Conservation (phyloP, 164 flowering plant species). For the Malania oleifera region DNA sequence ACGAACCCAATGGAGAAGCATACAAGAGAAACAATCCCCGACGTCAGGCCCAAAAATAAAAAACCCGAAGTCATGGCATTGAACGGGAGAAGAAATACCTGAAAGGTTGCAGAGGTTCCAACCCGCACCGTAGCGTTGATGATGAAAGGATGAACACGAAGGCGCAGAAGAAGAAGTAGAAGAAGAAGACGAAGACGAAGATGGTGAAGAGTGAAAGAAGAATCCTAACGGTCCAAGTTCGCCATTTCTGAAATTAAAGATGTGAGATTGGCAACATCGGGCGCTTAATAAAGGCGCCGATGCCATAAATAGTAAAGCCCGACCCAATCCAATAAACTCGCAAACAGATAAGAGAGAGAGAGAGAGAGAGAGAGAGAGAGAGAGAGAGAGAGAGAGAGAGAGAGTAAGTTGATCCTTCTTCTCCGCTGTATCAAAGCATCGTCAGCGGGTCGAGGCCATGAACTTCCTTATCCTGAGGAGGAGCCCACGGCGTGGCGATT, state of each 20-base stretch:
- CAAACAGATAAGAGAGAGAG: neutral
- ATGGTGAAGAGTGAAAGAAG: constrained; percentile 4
- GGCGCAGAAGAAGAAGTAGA: constrained; percentile 14
- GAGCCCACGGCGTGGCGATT: too few relatives aligned
- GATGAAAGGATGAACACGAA: constrained; percentile 12
- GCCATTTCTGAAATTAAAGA: constrained; percentile 14
- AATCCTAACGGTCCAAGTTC: constrained; percentile 4
- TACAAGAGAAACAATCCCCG: too few relatives aligned
- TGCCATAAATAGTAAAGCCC: constrained; percentile 16
- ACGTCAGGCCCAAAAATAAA: too few relatives aligned
- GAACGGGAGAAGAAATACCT: constrained; percentile 15
- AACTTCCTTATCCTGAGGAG: too few relatives aligned
- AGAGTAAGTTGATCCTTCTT: constrained; percentile 6
- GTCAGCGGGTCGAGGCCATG: too few relatives aligned
- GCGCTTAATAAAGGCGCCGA: constrained; percentile 27
- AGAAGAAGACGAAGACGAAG: constrained; percentile 9
- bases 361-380: neutral
- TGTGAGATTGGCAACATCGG: constrained; percentile 17
- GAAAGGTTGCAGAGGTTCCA: constrained; percentile 18
- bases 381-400: constrained; percentile 7
- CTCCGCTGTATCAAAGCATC: too few relatives aligned
- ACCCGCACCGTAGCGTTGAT: neutral
- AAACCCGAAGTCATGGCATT: neutral
- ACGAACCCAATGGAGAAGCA: too few relatives aligned
- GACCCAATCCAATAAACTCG: neutral